Percentiles rank a stretch among this genome's conserved stretches.
Evolutionary conservation across 2,329 filamentous ascomycete genomes (phyloP).

Genomic region (Alternaria infectoria): DNA sequence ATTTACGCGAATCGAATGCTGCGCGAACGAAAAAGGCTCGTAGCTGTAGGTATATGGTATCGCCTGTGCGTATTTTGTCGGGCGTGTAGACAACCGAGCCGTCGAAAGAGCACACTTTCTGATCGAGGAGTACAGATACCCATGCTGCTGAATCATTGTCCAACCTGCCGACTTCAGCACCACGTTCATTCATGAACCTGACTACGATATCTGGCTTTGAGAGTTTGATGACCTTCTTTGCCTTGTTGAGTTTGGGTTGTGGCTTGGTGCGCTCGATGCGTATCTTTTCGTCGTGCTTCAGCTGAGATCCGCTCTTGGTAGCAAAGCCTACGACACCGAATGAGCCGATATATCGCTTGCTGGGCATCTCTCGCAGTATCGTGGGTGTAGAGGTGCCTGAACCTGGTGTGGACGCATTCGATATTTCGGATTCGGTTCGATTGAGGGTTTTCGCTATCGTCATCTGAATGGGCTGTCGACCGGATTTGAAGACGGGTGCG

Average conservation of each 20-base stretch:
- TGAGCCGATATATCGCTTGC: conserved; percentile 80
- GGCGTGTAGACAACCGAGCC: conserved; percentile 88
- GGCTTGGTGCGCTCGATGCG: conserved; percentile 86
- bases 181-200: conserved; percentile 80
- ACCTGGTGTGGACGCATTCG: conserved; percentile 27
- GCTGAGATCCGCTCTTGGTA: conserved; percentile 76
- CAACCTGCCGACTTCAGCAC: conserved; percentile 84
- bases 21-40: conserved; percentile 75
- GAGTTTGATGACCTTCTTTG: conserved; percentile 58
- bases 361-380: conserved; percentile 55
- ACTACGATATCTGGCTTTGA: conserved; percentile 85
- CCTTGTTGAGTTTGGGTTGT: conserved; percentile 56
- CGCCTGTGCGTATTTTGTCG: conserved; percentile 83
- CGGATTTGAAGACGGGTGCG: conserved; percentile 24
- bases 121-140: conserved; percentile 91
- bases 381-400: conserved; percentile 28
- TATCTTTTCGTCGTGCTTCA: conserved; percentile 83
- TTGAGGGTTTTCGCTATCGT: conserved; percentile 31
- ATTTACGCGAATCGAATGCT: conserved; percentile 72
- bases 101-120: conserved; percentile 85
- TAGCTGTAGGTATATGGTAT: conserved; percentile 92
- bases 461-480: conserved; percentile 26
- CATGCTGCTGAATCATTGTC: conserved; percentile 87
- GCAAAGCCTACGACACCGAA: conserved; percentile 94
- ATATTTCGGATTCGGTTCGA: conserved; percentile 34